phyloP scores from a whole-genome alignment of 1,284 basidiomycete species.

The Agroathelia rolfsii region DNA sequence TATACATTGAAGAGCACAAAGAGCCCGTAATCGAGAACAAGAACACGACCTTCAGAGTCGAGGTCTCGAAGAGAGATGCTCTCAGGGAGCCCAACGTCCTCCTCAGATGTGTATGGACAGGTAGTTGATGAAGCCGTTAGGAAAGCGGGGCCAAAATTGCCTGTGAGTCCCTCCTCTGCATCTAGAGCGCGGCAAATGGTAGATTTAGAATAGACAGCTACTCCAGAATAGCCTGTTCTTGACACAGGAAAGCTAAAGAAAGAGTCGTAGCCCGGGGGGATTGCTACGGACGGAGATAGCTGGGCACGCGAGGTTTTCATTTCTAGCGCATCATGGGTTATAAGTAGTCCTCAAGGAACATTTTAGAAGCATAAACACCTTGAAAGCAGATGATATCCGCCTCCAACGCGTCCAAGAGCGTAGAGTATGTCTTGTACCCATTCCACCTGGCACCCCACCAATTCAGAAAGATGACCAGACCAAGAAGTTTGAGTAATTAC shows the following conservation, averaged over 20 bases:
- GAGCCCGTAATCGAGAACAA: slow-evolving; percentile 78
- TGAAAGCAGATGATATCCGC: slow-evolving; percentile 91
- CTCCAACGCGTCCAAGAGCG: slow-evolving; percentile 65
- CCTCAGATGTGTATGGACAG: too few relatives aligned
- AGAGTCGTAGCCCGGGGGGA: slow-evolving; percentile 65
- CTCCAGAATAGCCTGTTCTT: slow-evolving; percentile 84
- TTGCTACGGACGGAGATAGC: slow-evolving; percentile 59
- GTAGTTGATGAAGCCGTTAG: slow-evolving; percentile 42
- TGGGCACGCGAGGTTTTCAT: slow-evolving; percentile 73
- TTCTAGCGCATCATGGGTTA: slow-evolving; percentile 51
- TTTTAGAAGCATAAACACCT: slow-evolving; percentile 44
- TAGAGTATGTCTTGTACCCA: slow-evolving; percentile 63
- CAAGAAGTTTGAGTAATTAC: slow-evolving; percentile 33
- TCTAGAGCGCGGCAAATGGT: slow-evolving; percentile 53
- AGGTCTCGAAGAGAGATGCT: too few relatives aligned
- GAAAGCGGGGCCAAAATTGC: slow-evolving; percentile 52
- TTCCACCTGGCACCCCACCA: slow-evolving; percentile 60
- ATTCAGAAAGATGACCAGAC: slow-evolving; percentile 5
- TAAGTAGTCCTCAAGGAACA: too few relatives aligned
- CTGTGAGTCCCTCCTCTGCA: slow-evolving; percentile 84
- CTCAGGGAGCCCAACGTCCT: slow-evolving; percentile 42
- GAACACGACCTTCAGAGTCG: slow-evolving; percentile 74
- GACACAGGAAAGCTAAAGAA: slow-evolving; percentile 80
- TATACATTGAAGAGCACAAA: slow-evolving; percentile 99
- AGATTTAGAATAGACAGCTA: slow-evolving; percentile 76